These are phyloP conservation scores for Exophiala spinifera DNA, from an alignment of 2,329 filamentous ascomycete species.

Conservation along the genomic window DNA sequence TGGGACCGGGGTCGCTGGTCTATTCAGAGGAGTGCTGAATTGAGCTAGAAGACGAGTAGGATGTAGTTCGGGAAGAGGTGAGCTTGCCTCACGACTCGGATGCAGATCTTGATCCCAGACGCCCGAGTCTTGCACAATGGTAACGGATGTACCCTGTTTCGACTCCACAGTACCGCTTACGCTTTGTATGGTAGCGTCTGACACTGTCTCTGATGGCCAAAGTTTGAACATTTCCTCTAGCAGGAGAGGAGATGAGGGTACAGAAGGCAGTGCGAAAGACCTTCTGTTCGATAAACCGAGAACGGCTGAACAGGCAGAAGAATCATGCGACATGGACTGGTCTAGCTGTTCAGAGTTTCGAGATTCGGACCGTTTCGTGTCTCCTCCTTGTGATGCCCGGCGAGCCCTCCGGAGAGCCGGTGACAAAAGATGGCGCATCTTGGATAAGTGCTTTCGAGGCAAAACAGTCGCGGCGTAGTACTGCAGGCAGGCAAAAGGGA, in stretches of 20 bases:
- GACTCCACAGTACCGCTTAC: background rate
- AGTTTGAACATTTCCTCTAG: constrained; percentile 16
- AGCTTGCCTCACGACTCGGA: constrained; percentile 5
- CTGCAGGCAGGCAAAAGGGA: background rate
- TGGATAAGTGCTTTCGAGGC: background rate
- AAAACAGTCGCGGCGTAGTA: background rate
- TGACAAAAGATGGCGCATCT: constrained; percentile 1
- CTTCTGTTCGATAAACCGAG: constrained; percentile 1
- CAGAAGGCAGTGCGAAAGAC: constrained; percentile 9
- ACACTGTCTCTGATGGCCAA: constrained; percentile 1
- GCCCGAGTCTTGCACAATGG: constrained; percentile 7
- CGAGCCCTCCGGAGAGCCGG: constrained; percentile 5
- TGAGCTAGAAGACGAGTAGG: background rate
- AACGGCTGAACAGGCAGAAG: background rate
- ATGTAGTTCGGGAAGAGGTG: constrained; percentile 15
- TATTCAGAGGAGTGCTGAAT: background rate
- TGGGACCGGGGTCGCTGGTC: constrained; percentile 18
- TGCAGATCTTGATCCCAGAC: constrained; percentile 5
- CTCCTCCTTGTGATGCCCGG: background rate
- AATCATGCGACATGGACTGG: background rate
- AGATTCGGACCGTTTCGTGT: background rate
- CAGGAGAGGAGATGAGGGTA: constrained; percentile 18
- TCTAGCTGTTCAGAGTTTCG: background rate
- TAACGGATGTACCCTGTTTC: constrained; percentile 2
- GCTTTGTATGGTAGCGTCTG: background rate